Percentiles rank a stretch among this genome's conserved stretches.
Conservation (phyloP, 148 eudicot genomes). For the Bassia scoparia region DNA sequence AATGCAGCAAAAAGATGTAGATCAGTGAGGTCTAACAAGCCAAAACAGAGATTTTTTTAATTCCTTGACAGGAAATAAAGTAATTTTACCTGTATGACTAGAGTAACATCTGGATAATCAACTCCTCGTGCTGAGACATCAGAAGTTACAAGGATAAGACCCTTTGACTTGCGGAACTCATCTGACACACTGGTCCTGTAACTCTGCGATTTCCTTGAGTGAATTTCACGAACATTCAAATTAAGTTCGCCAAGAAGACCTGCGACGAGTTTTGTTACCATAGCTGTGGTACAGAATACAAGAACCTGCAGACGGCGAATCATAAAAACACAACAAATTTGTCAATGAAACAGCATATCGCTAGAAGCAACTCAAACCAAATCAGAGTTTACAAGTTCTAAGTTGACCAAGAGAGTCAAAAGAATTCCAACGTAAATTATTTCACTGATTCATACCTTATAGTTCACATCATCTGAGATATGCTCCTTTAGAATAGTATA, state of each 20-base stretch:
- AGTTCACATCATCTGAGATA: slow-evolving; percentile 80
- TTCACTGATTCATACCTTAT: slow-evolving; percentile 58
- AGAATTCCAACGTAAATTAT: not conserved
- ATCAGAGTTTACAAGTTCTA: not conserved
- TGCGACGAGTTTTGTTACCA: slow-evolving; percentile 92
- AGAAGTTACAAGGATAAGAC: slow-evolving; percentile 91
- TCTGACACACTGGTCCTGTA: slow-evolving; percentile 86
- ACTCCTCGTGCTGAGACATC: slow-evolving; percentile 99
- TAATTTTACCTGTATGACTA: slow-evolving; percentile 74
- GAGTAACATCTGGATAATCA: slow-evolving; percentile 95
- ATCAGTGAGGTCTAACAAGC: not conserved
- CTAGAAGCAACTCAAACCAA: not conserved
- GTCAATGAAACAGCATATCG: not conserved
- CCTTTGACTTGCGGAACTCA: slow-evolving; percentile 86
- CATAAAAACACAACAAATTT: not conserved
- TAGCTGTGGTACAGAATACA: slow-evolving; percentile 98
- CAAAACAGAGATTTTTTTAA: too few species aligned
- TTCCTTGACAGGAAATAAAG: too few species aligned
- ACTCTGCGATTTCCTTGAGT: slow-evolving; percentile 88
- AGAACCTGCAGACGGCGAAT: slow-evolving; percentile 55
- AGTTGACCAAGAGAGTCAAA: not conserved
- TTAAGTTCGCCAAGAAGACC: slow-evolving; percentile 84
- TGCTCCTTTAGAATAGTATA: slow-evolving; percentile 81
- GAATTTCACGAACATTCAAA: slow-evolving; percentile 93
- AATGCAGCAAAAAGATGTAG: too few species aligned